A percentile compares a stretch with the other conserved stretches of the same genome.
These are phyloP conservation scores for Xylariaceae sp. DNA, from an alignment of 2,329 filamentous ascomycete species.

Conservation along the genomic window DNA sequence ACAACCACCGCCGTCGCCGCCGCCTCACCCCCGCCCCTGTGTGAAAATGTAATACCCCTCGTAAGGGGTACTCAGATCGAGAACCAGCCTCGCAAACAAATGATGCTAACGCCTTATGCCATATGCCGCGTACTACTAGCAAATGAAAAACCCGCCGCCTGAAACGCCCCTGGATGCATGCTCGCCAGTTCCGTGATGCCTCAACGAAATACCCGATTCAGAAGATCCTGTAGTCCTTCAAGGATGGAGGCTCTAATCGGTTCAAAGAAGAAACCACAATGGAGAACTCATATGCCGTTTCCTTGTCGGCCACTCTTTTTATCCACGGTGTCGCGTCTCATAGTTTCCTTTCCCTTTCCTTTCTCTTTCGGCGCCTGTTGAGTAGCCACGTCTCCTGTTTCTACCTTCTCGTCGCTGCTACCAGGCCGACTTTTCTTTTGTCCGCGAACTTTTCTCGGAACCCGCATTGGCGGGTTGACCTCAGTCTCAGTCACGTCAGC, in stretches of 20 bases:
- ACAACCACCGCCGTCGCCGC: too few species aligned
- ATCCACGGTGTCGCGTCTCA: constrained; percentile 34
- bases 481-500: constrained; percentile 1
- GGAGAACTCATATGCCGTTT: constrained; percentile 12
- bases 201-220: not conserved
- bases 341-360: constrained; percentile 46
- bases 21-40: not conserved
- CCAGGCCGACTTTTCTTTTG: constrained; percentile 33
- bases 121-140: constrained; percentile 9
- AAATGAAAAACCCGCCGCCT: constrained; percentile 3
- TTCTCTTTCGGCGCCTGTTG: constrained; percentile 33
- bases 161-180: constrained; percentile 17
- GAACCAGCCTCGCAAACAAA: not conserved
- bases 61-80: not conserved
- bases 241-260: not conserved
- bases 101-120: constrained; percentile 7
- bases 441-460: not conserved
- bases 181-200: not conserved
- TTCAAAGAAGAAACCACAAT: not conserved
- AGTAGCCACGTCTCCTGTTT: constrained; percentile 16
- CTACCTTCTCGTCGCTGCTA: constrained; percentile 37
- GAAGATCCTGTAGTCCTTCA: not conserved
- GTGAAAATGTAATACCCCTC: not conserved
- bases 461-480: not conserved
- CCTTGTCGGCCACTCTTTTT: constrained; percentile 30